Evolutionary conservation across 202 grass and related monocot species (phyloP), one percentile per base, ranked within the genome.

Genomic region (Setaria italica): DNA sequence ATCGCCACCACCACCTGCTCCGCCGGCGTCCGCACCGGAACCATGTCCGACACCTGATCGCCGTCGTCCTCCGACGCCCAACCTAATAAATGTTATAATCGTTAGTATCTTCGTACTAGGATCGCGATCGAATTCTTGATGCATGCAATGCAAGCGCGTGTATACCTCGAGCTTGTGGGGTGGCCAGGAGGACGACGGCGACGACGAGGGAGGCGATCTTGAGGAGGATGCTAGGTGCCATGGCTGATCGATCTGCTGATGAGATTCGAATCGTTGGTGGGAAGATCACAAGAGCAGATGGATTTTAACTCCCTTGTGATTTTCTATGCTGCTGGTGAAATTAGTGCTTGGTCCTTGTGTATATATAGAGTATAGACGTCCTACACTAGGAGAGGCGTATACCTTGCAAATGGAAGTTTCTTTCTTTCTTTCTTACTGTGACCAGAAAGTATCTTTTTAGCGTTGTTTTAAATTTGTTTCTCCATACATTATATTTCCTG

Each of bases 31-130:
- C 33, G 51, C 25, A 70, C 62, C 21, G 77, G 82, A 45, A 85
- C 62, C 87, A 89, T 85, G 77, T 89, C 82, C 14, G n/a, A 17
- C 60, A 3, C 47, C 35, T 33, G 15, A 32, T 33, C 29, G 32
- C 12, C 60, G 16, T 4, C 21, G 41, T 14, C 62, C 32, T 4
- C 58, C 58, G 45, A 6, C 8, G 41, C 42, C 42, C 14, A 47
- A 48, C 14, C 59, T 64, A 25, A 25, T 25, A 25, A 25, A 25
- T 14, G 55, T 10, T 55, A 19, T 55, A 21, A 20, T 8, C 10
- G 10, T 1, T 20, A 15, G 49, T 14, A 51, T 51, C 49, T 51
- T 51, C 49, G 17, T 54, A 19, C n/a, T 57, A 20, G 14, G 53
- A 55, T 55, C 9, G 9, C 25, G 25, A 25, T 25, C 25, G 25